phyloP scores from a whole-genome alignment of 345 rosid species.

The Linum usitatissimum region DNA sequence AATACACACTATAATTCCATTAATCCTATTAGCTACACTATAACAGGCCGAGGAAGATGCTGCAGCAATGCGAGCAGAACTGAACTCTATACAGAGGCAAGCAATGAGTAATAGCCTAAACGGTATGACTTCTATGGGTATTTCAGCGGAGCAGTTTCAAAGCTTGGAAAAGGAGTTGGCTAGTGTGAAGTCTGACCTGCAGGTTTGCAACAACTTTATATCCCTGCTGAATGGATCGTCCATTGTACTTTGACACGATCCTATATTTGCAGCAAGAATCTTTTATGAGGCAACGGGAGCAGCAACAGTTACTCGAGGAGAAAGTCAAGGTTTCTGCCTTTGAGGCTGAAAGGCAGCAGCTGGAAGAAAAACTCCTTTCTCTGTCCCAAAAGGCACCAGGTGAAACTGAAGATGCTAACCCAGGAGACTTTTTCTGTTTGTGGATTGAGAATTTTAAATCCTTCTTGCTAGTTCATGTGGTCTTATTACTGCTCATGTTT shows the following conservation, averaged over 20 bases:
- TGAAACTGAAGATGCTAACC: slow-evolving; percentile 12
- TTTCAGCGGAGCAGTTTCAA: slow-evolving; percentile 45
- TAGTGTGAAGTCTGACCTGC: slow-evolving; percentile 47
- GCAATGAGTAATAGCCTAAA: slow-evolving; percentile 37
- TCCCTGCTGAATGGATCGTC: slow-evolving; percentile 5
- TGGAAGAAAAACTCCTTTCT: slow-evolving; percentile 55
- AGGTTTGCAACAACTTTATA: slow-evolving; percentile 33
- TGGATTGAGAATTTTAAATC: not conserved
- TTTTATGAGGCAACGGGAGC: slow-evolving; percentile 56
- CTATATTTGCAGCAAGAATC: slow-evolving; percentile 48
- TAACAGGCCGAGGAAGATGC: slow-evolving; percentile 97
- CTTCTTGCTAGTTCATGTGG: not conserved
- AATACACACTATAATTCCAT: not conserved
- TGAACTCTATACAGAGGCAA: slow-evolving; percentile 73
- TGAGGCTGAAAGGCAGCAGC: slow-evolving; percentile 55
- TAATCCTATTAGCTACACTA: slow-evolving; percentile 12
- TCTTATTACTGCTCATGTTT: not conserved
- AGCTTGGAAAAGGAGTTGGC: slow-evolving; percentile 65
- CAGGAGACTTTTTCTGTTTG: not conserved
- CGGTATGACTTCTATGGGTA: slow-evolving; percentile 37
- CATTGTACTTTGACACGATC: slow-evolving; percentile 21
- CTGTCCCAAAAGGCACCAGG: slow-evolving; percentile 43
- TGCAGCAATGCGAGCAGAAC: slow-evolving; percentile 88
- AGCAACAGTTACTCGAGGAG: slow-evolving; percentile 42
- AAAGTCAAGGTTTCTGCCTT: slow-evolving; percentile 50